phyloP scores from a whole-genome alignment of 805 yeast genomes.

The Yarrowia bubula region DNA sequence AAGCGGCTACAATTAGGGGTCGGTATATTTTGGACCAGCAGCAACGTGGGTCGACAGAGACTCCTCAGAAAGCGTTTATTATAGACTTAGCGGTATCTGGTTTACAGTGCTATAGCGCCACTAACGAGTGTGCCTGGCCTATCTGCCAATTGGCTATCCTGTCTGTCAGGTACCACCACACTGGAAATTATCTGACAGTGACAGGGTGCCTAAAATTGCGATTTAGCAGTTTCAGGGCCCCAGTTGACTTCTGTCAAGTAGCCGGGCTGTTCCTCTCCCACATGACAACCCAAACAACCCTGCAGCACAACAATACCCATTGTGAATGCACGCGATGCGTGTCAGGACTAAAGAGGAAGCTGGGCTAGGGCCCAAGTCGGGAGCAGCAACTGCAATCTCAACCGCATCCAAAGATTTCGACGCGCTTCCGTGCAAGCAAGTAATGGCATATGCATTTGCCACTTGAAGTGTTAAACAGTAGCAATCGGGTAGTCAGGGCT shows the following conservation, averaged over 20 bases:
- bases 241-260: not conserved
- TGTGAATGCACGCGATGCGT: not conserved
- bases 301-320: constrained; percentile 9
- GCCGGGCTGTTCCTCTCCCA: not conserved
- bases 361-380: not conserved
- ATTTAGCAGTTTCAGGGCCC: not conserved
- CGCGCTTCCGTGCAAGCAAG: constrained; percentile 14
- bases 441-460: constrained; percentile 7
- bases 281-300: constrained; percentile 15
- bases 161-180: not conserved
- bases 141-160: not conserved
- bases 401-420: not conserved
- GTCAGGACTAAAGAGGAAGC: not conserved
- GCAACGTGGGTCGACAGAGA: not conserved
- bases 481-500: not conserved
- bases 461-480: not conserved
- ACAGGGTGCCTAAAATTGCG: not conserved
- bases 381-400: constrained; percentile 4
- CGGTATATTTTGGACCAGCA: not conserved
- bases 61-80: not conserved
- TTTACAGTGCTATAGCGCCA: too few relatives aligned
- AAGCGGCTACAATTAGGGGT: not conserved
- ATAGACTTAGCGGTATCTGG: not conserved
- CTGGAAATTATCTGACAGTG: not conserved
- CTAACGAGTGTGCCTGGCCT: too few relatives aligned